Conservation (phyloP, 176 grass and related monocot species). For the Hordeum marinum region DNA sequence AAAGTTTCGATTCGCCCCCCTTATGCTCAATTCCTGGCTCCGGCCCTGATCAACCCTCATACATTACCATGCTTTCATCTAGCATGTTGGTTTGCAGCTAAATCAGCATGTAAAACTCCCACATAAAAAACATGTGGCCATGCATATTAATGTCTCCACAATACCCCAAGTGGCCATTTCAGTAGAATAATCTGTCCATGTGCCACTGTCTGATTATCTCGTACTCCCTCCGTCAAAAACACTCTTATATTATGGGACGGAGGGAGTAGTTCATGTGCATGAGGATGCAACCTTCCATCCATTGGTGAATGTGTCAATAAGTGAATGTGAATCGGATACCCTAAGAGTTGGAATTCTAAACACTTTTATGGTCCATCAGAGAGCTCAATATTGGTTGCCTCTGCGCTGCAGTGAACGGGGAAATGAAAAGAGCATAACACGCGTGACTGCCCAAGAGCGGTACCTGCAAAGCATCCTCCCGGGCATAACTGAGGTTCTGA, state of each 20-base stretch:
- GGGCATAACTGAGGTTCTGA: conserved; percentile 43
- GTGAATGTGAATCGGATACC: neutral
- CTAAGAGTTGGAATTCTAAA: neutral
- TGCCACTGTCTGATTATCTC: neutral
- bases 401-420: neutral
- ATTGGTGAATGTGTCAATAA: neutral
- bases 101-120: neutral
- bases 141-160: neutral
- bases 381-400: neutral
- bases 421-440: neutral
- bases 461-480: conserved; percentile 47
- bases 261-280: neutral
- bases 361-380: neutral
- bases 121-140: neutral
- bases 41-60: no score
- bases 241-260: no score
- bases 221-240: no score
- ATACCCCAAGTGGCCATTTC: neutral
- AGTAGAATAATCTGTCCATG: neutral
- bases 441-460: neutral
- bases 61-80: neutral
- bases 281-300: neutral
- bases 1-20: no score
- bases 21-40: no score
- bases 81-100: neutral